phyloP scores from a whole-genome alignment of 371 early-diverging fungal genomes.

The Mycotypha africana region DNA sequence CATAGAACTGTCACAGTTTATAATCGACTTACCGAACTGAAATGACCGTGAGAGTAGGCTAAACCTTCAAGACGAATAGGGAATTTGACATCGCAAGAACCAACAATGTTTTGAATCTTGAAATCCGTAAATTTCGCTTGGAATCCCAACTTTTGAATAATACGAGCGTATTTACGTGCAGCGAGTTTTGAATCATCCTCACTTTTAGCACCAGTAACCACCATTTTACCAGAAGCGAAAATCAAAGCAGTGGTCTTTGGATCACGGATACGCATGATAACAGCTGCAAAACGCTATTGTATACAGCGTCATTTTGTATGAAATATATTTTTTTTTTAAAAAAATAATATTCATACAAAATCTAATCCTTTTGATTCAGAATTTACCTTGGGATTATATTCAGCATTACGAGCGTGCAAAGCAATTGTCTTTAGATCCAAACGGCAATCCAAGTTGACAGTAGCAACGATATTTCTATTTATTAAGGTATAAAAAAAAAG shows the following conservation, averaged over 20 bases:
- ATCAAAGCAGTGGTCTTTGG: constrained; percentile 99
- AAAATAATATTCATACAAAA: neutral
- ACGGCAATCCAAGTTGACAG: constrained; percentile 99
- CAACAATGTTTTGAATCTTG: constrained; percentile 99
- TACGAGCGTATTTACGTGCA: constrained; percentile 99
- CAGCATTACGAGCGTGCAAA: constrained; percentile 99
- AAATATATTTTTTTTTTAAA: neutral
- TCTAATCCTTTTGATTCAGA: neutral
- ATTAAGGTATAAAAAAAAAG: too few species aligned
- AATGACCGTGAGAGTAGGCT: constrained; percentile 97
- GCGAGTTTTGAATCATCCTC: constrained; percentile 98
- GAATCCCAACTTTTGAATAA: constrained; percentile 99
- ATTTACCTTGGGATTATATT: constrained; percentile 99
- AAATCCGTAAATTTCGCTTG: constrained; percentile 98
- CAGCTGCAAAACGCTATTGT: constrained; percentile 99
- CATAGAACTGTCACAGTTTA: neutral
- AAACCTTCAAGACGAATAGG: constrained; percentile 99
- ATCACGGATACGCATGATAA: constrained; percentile 99
- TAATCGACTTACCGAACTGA: constrained; percentile 93
- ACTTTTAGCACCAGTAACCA: constrained; percentile 96
- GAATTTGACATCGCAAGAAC: constrained; percentile 99
- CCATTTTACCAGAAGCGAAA: constrained; percentile 99
- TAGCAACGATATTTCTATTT: constrained; percentile 97
- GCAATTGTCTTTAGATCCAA: constrained; percentile 99
- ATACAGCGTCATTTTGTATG: neutral